phyloP scores from a whole-genome alignment of 441 rosid species.

The Adansonia grandidieri region DNA sequence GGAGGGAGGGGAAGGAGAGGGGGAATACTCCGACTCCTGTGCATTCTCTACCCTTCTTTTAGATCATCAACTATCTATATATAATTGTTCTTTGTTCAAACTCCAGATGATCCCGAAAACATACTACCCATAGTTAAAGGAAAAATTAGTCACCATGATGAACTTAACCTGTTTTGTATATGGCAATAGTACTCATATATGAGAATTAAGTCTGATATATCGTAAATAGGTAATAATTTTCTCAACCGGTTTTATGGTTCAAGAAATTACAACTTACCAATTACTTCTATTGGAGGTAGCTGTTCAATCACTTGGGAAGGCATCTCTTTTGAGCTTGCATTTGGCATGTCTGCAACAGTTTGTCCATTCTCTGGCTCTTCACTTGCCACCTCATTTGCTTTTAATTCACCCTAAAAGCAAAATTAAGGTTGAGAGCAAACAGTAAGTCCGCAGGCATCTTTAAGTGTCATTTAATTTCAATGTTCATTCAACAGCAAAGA shows the following conservation, averaged over 20 bases:
- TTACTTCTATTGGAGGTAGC: slow-evolving; percentile 60
- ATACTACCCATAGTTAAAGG: slow-evolving; percentile 3
- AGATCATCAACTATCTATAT: neutral
- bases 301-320: slow-evolving; percentile 53
- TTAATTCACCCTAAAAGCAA: slow-evolving; percentile 45
- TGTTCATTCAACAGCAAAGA: neutral
- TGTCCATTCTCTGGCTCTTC: slow-evolving; percentile 66
- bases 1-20: neutral
- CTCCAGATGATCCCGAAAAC: neutral
- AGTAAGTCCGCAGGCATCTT: slow-evolving; percentile 1
- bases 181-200: neutral
- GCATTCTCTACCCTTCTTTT: neutral
- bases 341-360: slow-evolving; percentile 43
- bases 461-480: neutral
- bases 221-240: neutral
- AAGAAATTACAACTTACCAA: slow-evolving; percentile 55
- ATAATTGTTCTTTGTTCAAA: neutral
- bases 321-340: slow-evolving; percentile 43
- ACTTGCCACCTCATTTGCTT: slow-evolving; percentile 31
- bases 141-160: neutral
- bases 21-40: no score
- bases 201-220: neutral
- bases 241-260: slow-evolving; percentile 6
- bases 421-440: slow-evolving; percentile 21
- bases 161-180: neutral